Evolutionary conservation across 2,329 filamentous ascomycete species (phyloP).

Genomic region (Colletotrichum agaves): DNA sequence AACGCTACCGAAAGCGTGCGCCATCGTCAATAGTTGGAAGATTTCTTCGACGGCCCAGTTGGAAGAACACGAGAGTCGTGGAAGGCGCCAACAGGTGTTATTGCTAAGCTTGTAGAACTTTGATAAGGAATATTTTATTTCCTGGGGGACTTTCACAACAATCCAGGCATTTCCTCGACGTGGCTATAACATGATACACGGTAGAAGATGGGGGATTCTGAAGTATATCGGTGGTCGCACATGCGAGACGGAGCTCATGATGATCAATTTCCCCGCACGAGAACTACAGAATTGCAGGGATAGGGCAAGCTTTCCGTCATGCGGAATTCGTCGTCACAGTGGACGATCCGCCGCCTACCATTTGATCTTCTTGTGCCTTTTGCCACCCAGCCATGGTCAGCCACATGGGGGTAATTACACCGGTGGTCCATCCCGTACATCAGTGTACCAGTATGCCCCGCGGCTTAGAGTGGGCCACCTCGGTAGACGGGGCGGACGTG

Average conservation of each 20-base stretch:
- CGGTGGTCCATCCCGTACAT: conserved; percentile 5
- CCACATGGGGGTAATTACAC: no score
- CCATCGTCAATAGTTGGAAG: not conserved
- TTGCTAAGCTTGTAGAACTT: no score
- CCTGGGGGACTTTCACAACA: no score
- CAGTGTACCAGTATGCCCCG: no score
- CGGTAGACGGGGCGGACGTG: conserved; percentile 4
- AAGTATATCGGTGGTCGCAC: not conserved
- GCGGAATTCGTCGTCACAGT: not conserved
- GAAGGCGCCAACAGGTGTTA: no score
- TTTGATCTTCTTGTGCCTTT: no score
- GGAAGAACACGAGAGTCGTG: not conserved
- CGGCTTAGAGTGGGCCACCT: conserved; percentile 7
- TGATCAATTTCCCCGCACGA: not conserved
- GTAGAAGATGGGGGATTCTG: not conserved
- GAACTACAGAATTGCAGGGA: not conserved
- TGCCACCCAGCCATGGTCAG: no score
- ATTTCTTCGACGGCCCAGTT: no score
- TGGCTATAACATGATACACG: no score
- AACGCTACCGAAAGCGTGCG: conserved; percentile 20
- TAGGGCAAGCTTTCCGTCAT: not conserved
- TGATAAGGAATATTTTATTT: no score
- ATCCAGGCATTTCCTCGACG: no score
- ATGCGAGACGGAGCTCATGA: not conserved
- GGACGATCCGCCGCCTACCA: not conserved